Conservation (phyloP, 2,329 filamentous ascomycete species). For the Fusarium sp. region DNA sequence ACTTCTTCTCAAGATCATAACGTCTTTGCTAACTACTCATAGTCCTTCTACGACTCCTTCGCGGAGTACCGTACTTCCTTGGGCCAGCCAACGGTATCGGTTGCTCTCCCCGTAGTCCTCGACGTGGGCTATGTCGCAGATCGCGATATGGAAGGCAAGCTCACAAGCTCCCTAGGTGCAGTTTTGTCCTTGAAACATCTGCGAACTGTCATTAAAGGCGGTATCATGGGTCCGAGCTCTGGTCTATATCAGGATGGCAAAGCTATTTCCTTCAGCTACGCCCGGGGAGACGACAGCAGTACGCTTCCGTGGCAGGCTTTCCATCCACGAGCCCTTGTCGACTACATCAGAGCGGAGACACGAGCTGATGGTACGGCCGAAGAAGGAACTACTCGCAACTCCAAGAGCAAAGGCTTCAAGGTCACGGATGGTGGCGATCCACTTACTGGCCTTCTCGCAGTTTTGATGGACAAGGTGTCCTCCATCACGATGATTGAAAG, state of each 20-base stretch:
- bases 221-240: not conserved
- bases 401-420: not conserved
- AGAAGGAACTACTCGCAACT: not conserved
- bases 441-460: not conserved
- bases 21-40: not conserved
- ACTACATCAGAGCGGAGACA: not conserved
- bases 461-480: conserved; percentile 10
- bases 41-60: not conserved
- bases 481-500: conserved; percentile 26
- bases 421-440: not conserved
- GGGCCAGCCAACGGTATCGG: not conserved
- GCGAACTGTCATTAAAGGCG: not conserved
- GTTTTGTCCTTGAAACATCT: not conserved
- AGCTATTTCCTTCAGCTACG: not conserved
- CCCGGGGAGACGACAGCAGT: not conserved
- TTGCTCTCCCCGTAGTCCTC: not conserved
- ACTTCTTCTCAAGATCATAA: accelerated
- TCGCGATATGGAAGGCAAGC: not conserved
- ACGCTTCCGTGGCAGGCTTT: not conserved
- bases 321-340: not conserved
- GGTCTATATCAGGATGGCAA: not conserved
- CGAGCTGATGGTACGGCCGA: not conserved
- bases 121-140: conserved; percentile 1
- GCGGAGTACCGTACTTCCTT: not conserved
- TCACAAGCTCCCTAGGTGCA: not conserved